Percentiles rank a stretch among this genome's conserved stretches.
Evolutionary conservation across 2,329 filamentous ascomycete genomes (phyloP).

Genomic region (Penicillium sumatraense): DNA sequence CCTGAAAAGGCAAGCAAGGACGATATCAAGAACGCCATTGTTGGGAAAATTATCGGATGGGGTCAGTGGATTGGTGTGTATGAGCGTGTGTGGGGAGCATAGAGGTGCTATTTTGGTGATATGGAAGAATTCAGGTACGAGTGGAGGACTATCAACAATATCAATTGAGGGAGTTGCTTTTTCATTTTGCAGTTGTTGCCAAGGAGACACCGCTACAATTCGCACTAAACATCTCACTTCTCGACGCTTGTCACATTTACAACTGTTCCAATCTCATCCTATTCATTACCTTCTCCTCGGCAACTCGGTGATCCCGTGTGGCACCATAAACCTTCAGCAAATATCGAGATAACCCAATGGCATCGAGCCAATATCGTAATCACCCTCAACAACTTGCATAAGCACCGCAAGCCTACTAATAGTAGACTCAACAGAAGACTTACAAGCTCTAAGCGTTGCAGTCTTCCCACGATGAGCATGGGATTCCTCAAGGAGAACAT

Average conservation of each 20-base stretch:
- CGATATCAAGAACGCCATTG: slow-evolving; percentile 32
- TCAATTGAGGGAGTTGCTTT: too few relatives aligned
- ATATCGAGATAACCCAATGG: background rate
- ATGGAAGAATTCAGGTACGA: too few relatives aligned
- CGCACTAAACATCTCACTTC: too few relatives aligned
- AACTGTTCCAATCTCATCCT: too few relatives aligned
- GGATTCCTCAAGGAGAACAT: slow-evolving; percentile 16
- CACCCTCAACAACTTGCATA: slow-evolving; percentile 30
- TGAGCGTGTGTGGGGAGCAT: slow-evolving; percentile 28
- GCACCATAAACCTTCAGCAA: background rate
- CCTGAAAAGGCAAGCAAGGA: slow-evolving; percentile 29
- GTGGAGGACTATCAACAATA: too few relatives aligned
- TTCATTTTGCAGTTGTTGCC: too few relatives aligned
- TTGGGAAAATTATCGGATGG: slow-evolving; percentile 37
- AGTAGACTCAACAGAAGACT: slow-evolving; percentile 26
- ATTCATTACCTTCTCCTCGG: too few relatives aligned
- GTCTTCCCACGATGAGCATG: slow-evolving; percentile 16
- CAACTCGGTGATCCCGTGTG: too few relatives aligned
- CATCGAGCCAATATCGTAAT: slow-evolving; percentile 2
- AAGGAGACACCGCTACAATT: too few relatives aligned
- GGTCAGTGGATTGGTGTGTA: slow-evolving; percentile 38
- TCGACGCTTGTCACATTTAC: too few relatives aligned
- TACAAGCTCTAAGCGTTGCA: slow-evolving; percentile 20
- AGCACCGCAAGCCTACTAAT: slow-evolving; percentile 27
- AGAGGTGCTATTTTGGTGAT: background rate